A percentile compares a stretch with the other conserved stretches of the same genome.
These are phyloP conservation scores for Thelephora terrestris DNA, from an alignment of 1,284 basidiomycete species.

Conservation along the genomic window DNA sequence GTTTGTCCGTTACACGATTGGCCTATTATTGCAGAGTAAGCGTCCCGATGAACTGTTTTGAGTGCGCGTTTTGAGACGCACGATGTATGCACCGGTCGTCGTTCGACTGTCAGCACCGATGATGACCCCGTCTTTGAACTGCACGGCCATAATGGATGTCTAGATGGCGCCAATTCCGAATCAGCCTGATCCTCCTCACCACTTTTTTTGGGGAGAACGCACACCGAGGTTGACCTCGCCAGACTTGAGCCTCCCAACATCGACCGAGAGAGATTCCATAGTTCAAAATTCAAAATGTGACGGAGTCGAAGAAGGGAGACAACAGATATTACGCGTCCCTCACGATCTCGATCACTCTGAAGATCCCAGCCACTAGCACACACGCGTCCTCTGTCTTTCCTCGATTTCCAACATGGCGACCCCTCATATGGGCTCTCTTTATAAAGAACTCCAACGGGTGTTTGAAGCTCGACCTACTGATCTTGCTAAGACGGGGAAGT, in stretches of 20 bases:
- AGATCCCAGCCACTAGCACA: constrained; percentile 16
- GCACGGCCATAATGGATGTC: constrained; percentile 99
- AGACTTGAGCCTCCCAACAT: constrained; percentile 72
- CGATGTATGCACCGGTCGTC: constrained; percentile 95
- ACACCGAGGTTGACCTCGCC: constrained; percentile 95
- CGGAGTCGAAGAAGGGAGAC: constrained; percentile 17
- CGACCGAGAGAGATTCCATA: constrained; percentile 53
- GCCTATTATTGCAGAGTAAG: constrained; percentile 39
- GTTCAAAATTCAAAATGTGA: constrained; percentile 11
- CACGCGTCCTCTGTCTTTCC: constrained; percentile 44
- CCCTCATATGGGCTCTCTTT: constrained; percentile 46
- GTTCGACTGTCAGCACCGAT: constrained; percentile 97
- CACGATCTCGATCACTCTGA: constrained; percentile 9
- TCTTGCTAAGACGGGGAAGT: constrained; percentile 48
- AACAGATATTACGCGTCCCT: constrained; percentile 21
- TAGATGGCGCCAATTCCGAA: constrained; percentile 23
- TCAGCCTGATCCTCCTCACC: background rate
- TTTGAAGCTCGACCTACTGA: constrained; percentile 55
- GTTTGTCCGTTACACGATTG: constrained; percentile 97
- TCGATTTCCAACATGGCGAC: constrained; percentile 33
- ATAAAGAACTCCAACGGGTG: constrained; percentile 50
- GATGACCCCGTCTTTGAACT: constrained; percentile 91
- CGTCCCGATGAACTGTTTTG: background rate
- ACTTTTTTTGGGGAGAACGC: constrained; percentile 23
- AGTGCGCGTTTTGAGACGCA: constrained; percentile 27